phyloP scores from a whole-genome alignment of 768 basidiomycete genomes.

The Brasilioporus rufonigricans region DNA sequence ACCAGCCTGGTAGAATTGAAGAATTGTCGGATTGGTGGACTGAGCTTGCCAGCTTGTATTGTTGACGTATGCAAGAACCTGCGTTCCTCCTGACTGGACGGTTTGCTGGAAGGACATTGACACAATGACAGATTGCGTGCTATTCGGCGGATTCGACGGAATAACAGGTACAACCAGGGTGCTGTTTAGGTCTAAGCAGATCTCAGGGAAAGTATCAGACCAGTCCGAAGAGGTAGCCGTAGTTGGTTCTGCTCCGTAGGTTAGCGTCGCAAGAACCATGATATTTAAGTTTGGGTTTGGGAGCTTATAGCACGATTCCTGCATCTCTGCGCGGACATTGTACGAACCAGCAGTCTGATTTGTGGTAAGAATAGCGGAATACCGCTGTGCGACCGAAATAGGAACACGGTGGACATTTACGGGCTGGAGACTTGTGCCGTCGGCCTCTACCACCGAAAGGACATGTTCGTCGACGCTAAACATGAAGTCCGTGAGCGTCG shows the following conservation, averaged over 20 bases:
- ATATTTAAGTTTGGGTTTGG: conserved; percentile 26
- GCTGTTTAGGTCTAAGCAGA: conserved; percentile 27
- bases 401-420: conserved; percentile 38
- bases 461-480: conserved; percentile 47
- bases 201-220: conserved; percentile 23
- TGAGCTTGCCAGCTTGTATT: conserved; percentile 28
- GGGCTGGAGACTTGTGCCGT: conserved; percentile 43
- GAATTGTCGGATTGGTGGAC: conserved; percentile 25
- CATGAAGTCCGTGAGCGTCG: conserved; percentile 43
- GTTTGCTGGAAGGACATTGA: conserved; percentile 27
- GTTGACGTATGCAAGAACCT: conserved; percentile 27
- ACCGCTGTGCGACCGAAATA: conserved; percentile 48
- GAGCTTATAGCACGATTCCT: conserved; percentile 31
- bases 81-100: conserved; percentile 24
- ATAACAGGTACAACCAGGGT: conserved; percentile 30
- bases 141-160: conserved; percentile 28
- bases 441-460: conserved; percentile 47
- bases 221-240: conserved; percentile 27
- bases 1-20: conserved; percentile 26
- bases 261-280: conserved; percentile 30
- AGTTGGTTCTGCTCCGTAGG: conserved; percentile 26
- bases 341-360: conserved; percentile 38
- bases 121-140: conserved; percentile 18
- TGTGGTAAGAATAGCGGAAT: conserved; percentile 45
- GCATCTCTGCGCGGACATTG: conserved; percentile 38